Evolutionary conservation across 768 basidiomycete species (phyloP), one percentile per base, ranked within the genome.

Genomic region (Strobilomyces echinocephalus): DNA sequence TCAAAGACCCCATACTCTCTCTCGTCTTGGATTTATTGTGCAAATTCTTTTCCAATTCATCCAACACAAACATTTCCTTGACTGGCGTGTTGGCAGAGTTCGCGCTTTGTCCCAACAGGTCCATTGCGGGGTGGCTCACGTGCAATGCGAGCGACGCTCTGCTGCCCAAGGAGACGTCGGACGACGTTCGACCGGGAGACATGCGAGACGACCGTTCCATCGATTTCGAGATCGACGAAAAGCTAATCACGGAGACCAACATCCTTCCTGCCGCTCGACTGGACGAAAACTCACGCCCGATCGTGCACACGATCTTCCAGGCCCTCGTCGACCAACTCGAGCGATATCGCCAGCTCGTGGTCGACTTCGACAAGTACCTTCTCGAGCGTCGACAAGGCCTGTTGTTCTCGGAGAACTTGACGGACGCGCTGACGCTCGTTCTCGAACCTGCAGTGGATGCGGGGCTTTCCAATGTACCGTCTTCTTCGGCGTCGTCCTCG

Each of bases 381-480:
- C 68, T 83, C 2, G 91, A 98, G 70, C 81, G 95, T 34, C 80
- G 95, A 16, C 88, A 87, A 64, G 95, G 94, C 2, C 76, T 98
- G 9, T 72, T 95, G 16, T 97, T 95, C 69, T 87, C 88, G 4
- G 94, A 97, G 71, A 94, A 94, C 65, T 73, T 97, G 34, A 88
- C 85, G 8, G 95, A 97, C 62, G 95, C 95, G 4, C 74, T 97
- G 53, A 87, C 79, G 42, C 73, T 92, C 43, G 79, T 76, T 14
- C 73, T 93, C 50, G 87, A 93, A 53, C 69, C 88, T 21, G 73
- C 76, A 3, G 75, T 80, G 16, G 79, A 82, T 49, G 67, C 75
- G 12, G 67, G 55, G 21, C 48, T 56, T 46, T 46, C 47, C 20
- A 52, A 47, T n/a, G 46, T 57, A 15, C 57, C 54, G 38, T 56